Evolutionary conservation across 2,329 filamentous ascomycete species (phyloP).

Genomic region (Colletotrichum sp.): DNA sequence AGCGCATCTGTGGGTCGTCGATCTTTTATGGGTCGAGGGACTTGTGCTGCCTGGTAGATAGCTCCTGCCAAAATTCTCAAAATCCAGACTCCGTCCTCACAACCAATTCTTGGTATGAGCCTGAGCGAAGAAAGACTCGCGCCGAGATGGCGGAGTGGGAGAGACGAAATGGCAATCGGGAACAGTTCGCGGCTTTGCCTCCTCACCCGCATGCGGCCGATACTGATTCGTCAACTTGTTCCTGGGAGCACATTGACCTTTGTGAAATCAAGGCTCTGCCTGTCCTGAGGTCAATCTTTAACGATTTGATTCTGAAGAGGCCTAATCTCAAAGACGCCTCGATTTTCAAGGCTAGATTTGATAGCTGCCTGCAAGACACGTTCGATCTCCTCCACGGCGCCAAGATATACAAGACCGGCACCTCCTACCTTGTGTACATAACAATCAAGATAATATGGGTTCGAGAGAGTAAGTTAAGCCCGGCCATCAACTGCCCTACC

Average conservation of each 20-base stretch:
- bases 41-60: background rate
- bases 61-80: background rate
- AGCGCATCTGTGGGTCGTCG: background rate
- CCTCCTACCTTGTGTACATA: background rate
- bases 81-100: background rate
- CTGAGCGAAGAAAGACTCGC: background rate
- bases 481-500: background rate
- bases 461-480: background rate
- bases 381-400: background rate
- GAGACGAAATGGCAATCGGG: background rate
- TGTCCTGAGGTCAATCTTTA: background rate
- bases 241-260: background rate
- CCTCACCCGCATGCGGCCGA: background rate
- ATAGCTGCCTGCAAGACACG: background rate
- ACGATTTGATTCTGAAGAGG: background rate
- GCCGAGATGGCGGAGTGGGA: background rate
- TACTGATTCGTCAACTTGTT: background rate
- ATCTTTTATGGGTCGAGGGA: background rate
- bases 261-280: background rate
- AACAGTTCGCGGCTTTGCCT: background rate
- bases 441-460: background rate
- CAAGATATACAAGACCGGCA: background rate
- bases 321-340: background rate
- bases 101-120: background rate
- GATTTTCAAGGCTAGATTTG: background rate